A percentile compares a stretch with the other conserved stretches of the same genome.
Conservation (phyloP, 345 rosid species). For the Lumnitzera littorea region DNA sequence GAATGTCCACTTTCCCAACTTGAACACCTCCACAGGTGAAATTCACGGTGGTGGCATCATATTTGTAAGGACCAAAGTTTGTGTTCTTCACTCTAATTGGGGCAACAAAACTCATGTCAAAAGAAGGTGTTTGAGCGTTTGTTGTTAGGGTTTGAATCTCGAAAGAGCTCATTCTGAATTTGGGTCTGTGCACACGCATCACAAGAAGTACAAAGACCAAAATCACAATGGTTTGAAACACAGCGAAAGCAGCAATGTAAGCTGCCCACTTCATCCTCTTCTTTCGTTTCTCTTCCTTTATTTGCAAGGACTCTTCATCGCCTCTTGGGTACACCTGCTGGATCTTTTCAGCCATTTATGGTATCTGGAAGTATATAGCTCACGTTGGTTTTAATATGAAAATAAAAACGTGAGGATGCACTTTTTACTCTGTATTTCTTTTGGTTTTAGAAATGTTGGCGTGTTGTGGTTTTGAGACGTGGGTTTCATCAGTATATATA, state of each 20-base stretch:
- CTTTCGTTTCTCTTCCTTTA: constrained; percentile 8
- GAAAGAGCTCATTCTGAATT: constrained; percentile 10
- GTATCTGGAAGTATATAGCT: not conserved
- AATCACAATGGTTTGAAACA: constrained; percentile 13
- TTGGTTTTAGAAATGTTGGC: no score
- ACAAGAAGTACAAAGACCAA: constrained; percentile 13
- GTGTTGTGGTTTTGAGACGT: no score
- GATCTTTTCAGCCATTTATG: not conserved
- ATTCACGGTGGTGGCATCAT: constrained; percentile 8
- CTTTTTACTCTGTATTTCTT: no score
- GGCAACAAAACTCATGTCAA: constrained; percentile 7
- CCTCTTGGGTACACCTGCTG: not conserved
- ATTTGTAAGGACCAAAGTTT: constrained; percentile 22
- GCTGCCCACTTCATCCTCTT: constrained; percentile 14
- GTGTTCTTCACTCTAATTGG: constrained; percentile 19
- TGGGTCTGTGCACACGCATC: constrained; percentile 15
- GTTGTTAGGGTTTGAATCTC: not conserved
- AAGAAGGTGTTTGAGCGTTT: constrained; percentile 3
- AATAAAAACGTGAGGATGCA: no score
- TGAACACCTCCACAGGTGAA: constrained; percentile 9
- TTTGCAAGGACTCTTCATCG: constrained; percentile 7
- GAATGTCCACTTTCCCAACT: constrained; percentile 12
- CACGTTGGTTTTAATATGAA: no score
- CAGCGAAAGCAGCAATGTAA: constrained; percentile 8
- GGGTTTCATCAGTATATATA: no score